phyloP scores from a whole-genome alignment of 225 moss, liverwort and hornwort genomes.

The Ulota crispa region DNA sequence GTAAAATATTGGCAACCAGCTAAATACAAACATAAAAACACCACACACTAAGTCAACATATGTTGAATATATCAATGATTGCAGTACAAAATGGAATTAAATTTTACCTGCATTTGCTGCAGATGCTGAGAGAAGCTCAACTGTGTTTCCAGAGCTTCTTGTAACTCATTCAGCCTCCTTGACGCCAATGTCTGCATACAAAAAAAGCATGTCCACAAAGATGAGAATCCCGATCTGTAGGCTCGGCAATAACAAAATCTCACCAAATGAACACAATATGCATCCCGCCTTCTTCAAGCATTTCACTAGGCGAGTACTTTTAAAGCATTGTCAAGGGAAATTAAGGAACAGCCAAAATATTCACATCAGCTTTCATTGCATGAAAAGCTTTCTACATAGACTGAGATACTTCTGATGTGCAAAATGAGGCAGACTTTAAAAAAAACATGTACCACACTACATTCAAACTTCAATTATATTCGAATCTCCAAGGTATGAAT shows the following conservation, averaged over 20 bases:
- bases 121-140: constrained; percentile 75
- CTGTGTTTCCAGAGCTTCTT: constrained; percentile 85
- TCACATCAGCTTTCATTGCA: neutral
- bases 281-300: constrained; percentile 12
- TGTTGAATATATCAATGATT: neutral
- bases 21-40: neutral
- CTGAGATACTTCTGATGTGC: neutral
- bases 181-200: constrained; percentile 69
- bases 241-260: constrained; percentile 11
- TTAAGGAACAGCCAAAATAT: neutral
- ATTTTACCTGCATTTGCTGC: constrained; percentile 81
- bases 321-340: neutral
- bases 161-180: constrained; percentile 80
- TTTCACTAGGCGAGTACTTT: neutral
- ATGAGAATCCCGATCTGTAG: neutral
- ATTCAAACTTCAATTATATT: neutral
- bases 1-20: neutral
- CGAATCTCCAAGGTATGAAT: neutral
- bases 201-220: constrained; percentile 2
- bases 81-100: neutral
- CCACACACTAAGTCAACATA: neutral
- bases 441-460: neutral
- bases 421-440: constrained; percentile 9
- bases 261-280: constrained; percentile 13
- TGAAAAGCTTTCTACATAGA: neutral